A percentile compares a stretch with the other conserved stretches of the same genome.
These are phyloP conservation scores for Populus euphratica DNA, from an alignment of 345 rosid species.

Conservation along the genomic window DNA sequence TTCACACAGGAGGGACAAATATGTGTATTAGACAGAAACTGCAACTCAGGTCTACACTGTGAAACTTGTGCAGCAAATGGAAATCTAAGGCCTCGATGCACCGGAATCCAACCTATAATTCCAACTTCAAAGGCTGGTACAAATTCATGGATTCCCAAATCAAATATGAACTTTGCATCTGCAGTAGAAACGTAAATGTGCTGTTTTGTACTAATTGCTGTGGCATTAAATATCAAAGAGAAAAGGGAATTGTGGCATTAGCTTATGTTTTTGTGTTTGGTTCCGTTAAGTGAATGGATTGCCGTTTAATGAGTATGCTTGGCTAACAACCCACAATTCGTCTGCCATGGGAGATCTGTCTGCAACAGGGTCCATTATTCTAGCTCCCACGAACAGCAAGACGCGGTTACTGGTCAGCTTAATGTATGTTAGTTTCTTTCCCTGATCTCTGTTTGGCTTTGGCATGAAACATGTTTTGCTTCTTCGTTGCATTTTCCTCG, in stretches of 20 bases:
- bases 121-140: constrained; percentile 24
- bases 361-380: constrained; percentile 14
- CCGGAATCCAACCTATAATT: constrained; percentile 23
- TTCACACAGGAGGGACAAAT: constrained; percentile 24
- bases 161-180: neutral
- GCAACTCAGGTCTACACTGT: constrained; percentile 27
- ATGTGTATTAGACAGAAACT: constrained; percentile 13
- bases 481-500: neutral
- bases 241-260: neutral
- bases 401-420: constrained; percentile 29
- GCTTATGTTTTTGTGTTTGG: neutral
- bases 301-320: constrained; percentile 56
- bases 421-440: constrained; percentile 18
- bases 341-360: constrained; percentile 43
- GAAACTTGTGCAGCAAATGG: constrained; percentile 26
- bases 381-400: constrained; percentile 37
- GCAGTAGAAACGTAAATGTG: too few species aligned
- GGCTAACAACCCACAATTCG: constrained; percentile 59
- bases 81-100: constrained; percentile 23
- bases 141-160: neutral
- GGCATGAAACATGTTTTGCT: neutral
- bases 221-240: too few species aligned
- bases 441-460: neutral
- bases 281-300: constrained; percentile 20
- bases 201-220: too few species aligned